These are phyloP conservation scores for Apophysomyces ossiformis DNA, from an alignment of 371 early-diverging fungal species.

Conservation along the genomic window DNA sequence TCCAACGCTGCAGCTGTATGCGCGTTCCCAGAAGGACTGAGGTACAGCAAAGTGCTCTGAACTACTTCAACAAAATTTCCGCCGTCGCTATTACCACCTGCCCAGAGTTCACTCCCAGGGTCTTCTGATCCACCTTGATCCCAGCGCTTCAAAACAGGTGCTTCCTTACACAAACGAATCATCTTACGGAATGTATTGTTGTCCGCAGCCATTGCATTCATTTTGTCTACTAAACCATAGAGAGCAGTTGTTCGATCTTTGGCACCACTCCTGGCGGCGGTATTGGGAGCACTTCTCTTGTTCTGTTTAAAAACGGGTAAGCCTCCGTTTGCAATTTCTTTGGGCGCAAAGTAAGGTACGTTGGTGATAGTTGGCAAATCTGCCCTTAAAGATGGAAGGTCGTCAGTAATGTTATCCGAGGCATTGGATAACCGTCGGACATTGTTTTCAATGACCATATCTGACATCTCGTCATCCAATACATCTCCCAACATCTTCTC, in stretches of 20 bases:
- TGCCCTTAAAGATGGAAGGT: not conserved
- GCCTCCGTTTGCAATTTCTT: constrained; percentile 9
- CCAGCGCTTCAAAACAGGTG: constrained; percentile 46
- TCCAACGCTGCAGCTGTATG: constrained; percentile 27
- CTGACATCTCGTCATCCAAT: not conserved
- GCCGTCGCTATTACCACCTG: constrained; percentile 41
- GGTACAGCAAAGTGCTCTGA: constrained; percentile 30
- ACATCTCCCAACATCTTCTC: not conserved
- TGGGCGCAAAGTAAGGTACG: constrained; percentile 24
- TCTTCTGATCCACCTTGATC: constrained; percentile 51
- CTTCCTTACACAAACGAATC: constrained; percentile 41
- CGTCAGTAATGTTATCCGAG: not conserved
- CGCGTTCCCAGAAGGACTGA: constrained; percentile 15
- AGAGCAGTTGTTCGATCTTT: constrained; percentile 38
- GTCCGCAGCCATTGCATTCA: constrained; percentile 27
- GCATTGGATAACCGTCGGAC: not conserved
- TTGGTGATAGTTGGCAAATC: not conserved
- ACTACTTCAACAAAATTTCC: constrained; percentile 52
- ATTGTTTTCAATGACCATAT: not conserved
- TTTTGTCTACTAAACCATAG: constrained; percentile 41
- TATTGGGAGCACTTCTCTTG: constrained; percentile 16
- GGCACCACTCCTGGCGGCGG: constrained; percentile 21
- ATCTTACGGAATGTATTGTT: constrained; percentile 39
- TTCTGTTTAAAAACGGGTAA: constrained; percentile 21
- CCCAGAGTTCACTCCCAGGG: constrained; percentile 46